These are phyloP conservation scores for Monilinia fructigena DNA, from an alignment of 2,329 filamentous ascomycete genomes.

Conservation along the genomic window DNA sequence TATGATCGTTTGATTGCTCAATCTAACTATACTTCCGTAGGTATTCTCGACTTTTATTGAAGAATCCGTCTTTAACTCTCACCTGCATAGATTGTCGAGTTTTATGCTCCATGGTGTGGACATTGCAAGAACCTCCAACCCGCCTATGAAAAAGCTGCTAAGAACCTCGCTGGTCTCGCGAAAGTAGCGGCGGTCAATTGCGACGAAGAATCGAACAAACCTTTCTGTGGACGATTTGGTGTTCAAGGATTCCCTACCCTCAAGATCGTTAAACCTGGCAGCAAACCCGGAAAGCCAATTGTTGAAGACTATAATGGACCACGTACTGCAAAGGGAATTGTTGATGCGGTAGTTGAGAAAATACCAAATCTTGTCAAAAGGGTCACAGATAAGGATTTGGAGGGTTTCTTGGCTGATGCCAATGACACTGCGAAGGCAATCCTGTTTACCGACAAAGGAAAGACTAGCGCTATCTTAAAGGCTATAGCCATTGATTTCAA, in stretches of 20 bases:
- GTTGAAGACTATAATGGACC: conserved; percentile 90
- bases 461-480: conserved; percentile 77
- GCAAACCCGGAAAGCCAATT: conserved; percentile 74
- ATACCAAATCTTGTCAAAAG: conserved; percentile 90
- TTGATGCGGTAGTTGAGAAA: conserved; percentile 78
- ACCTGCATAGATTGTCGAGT: conserved; percentile 62
- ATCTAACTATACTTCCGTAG: conserved; percentile 88
- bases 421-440: conserved; percentile 78
- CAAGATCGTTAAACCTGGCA: conserved; percentile 85
- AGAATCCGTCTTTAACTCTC: conserved; percentile 16
- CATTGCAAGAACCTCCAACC: conserved; percentile 96
- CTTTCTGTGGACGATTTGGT: conserved; percentile 79
- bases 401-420: conserved; percentile 67
- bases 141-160: conserved; percentile 90
- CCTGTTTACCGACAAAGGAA: conserved; percentile 90
- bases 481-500: conserved; percentile 89
- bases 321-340: conserved; percentile 80
- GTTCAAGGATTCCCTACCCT: conserved; percentile 93
- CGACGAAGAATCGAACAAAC: conserved; percentile 90
- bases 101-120: conserved; percentile 97
- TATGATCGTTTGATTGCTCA: conserved; percentile 82
- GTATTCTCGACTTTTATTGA: conserved; percentile 38
- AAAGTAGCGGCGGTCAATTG: conserved; percentile 95
- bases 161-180: conserved; percentile 83
- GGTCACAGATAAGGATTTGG: conserved; percentile 75